Evolutionary conservation across 2,329 filamentous ascomycete species (phyloP), one percentile per base, ranked within the genome.

Genomic region (Orbilia oligospora): DNA sequence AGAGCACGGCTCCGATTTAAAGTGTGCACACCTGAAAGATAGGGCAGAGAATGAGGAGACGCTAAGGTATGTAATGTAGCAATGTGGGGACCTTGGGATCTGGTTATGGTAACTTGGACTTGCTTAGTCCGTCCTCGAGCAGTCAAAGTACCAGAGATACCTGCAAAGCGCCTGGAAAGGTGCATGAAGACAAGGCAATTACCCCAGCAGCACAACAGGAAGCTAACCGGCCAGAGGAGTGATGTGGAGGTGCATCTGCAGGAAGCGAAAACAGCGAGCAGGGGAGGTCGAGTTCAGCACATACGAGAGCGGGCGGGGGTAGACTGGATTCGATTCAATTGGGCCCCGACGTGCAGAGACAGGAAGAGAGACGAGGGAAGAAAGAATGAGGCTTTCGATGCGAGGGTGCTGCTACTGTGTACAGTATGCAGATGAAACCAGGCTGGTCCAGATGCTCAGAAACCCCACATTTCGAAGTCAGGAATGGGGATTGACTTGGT

Each of bases 201-300:
- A 64, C 51, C 71, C 65, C 64, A 66, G 58, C 38, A 66, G 48
- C 46, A 66, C 24, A 53, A 63, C 48, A 75, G 53, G 33, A 56
- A 36, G 36, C 51, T 41, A 58, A 53, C 51, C 38, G 55, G 56
- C 55, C 44, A 71, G 66, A 77, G 71, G 58, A 64, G 58, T 77
- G 67, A 71, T 71, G 66, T 71, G 73, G 67, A 77, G 56, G 73
- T 71, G 73, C 67, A 55, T 71, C 67, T 71, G 67, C 73, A 77
- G 67, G 55, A 77, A 77, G 73, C 67, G 72, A 77, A 77, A 77
- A 58, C 61, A 76, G 72, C 72, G 48, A 77, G 67, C 72, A 75
- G 51, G 70, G 69, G 61, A 63, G 55, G 61, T 53, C 38, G 41
- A 51, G 64, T 49, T 69, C 33, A 55, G 69, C 48, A 58, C 53